Conservation (phyloP, 75 land plant species). For the Picea glauca region DNA sequence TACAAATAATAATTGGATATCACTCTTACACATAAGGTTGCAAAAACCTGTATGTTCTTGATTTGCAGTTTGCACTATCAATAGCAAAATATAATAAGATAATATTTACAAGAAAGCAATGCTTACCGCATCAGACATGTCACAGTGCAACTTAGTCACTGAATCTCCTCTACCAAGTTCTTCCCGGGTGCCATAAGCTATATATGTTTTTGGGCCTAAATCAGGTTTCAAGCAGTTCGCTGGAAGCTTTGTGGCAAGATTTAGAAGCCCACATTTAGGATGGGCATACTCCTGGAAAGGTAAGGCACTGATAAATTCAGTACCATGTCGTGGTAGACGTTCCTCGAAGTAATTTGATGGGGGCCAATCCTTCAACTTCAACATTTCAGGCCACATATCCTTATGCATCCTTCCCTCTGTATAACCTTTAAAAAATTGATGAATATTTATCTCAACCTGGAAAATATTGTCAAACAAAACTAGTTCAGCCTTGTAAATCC, state of each 20-base stretch:
- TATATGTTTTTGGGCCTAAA: slow-evolving; percentile 90
- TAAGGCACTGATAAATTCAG: slow-evolving; percentile 57
- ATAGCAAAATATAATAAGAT: neutral
- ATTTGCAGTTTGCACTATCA: too few relatives aligned
- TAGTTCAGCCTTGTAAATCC: neutral
- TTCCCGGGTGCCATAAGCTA: slow-evolving; percentile 72
- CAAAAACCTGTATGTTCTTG: too few relatives aligned
- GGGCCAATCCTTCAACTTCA: slow-evolving; percentile 96
- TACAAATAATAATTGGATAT: too few relatives aligned
- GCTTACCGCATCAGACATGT: slow-evolving; percentile 86
- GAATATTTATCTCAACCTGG: slow-evolving; percentile 80
- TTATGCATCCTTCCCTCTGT: slow-evolving; percentile 58
- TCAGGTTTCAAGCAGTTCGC: slow-evolving; percentile 52
- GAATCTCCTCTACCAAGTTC: slow-evolving; percentile 93
- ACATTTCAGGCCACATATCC: slow-evolving; percentile 79
- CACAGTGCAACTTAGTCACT: slow-evolving; percentile 88
- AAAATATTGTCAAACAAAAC: slow-evolving; percentile 8
- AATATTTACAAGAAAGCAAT: slow-evolving; percentile 1
- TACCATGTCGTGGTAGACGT: slow-evolving; percentile 72
- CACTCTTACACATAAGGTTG: too few relatives aligned
- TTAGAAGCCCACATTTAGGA: slow-evolving; percentile 74
- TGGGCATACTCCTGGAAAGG: slow-evolving; percentile 80
- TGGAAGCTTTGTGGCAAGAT: slow-evolving; percentile 81
- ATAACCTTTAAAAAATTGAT: slow-evolving; percentile 79
- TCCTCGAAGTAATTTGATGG: slow-evolving; percentile 65